Evolutionary conservation across 2,329 filamentous ascomycete genomes (phyloP).

Genomic region (Fusarium redolens): DNA sequence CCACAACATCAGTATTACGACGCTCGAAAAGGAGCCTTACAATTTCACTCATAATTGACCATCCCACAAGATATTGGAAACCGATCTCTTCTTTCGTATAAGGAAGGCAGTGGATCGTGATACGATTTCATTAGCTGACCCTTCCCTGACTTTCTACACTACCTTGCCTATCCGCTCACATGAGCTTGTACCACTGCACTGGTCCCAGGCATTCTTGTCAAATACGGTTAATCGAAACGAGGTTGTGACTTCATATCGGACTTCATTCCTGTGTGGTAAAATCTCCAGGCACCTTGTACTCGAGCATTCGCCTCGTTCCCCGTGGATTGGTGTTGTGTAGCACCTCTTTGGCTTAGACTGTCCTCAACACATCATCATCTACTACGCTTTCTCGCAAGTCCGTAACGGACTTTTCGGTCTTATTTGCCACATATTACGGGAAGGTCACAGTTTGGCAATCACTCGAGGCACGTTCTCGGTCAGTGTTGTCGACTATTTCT

Average conservation of each 20-base stretch:
- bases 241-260: not conserved
- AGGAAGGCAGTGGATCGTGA: conserved; percentile 26
- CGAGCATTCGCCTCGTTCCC: not conserved
- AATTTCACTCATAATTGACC: not conserved
- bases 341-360: not conserved
- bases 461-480: not conserved
- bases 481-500: not conserved
- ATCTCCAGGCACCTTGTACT: conserved; percentile 7
- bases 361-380: not conserved
- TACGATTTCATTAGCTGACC: conserved; percentile 20
- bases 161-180: conserved; percentile 7
- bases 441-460: not conserved
- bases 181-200: conserved; percentile 30
- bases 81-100: conserved; percentile 8
- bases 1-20: not conserved
- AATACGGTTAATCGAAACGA: conserved; percentile 17
- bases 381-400: not conserved
- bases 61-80: conserved; percentile 21
- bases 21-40: not conserved
- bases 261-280: conserved; percentile 4
- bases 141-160: conserved; percentile 4
- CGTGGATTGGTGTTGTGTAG: not conserved
- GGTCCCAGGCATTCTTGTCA: not conserved
- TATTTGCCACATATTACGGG: not conserved
- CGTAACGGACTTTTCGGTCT: not conserved